phyloP scores from a whole-genome alignment of 2,329 filamentous ascomycete genomes.

The Dactylellina drechsleri region DNA sequence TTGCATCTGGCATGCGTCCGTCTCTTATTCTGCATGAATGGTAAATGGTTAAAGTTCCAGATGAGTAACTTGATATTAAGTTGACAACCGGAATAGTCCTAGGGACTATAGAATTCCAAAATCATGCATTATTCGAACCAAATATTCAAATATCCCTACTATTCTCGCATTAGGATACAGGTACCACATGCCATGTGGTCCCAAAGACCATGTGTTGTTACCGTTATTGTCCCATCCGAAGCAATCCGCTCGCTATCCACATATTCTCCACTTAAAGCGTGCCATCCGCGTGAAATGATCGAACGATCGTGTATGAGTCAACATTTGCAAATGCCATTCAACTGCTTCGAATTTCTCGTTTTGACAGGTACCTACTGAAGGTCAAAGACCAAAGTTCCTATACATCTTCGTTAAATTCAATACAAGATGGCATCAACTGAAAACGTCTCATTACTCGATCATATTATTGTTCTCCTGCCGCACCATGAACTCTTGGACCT shows the following conservation, averaged over 20 bases:
- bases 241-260: background rate
- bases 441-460: constrained; percentile 65
- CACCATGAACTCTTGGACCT: constrained; percentile 64
- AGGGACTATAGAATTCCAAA: too few species aligned
- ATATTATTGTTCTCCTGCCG: constrained; percentile 73
- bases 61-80: too few species aligned
- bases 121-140: too few species aligned
- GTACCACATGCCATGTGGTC: too few species aligned
- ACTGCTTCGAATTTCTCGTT: background rate
- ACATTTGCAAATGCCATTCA: constrained; percentile 3
- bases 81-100: too few species aligned
- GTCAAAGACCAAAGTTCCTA: constrained; percentile 3
- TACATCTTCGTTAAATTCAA: background rate
- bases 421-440: constrained; percentile 56
- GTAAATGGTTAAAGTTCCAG: too few species aligned
- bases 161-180: too few species aligned
- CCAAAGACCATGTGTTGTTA: too few species aligned
- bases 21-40: too few species aligned
- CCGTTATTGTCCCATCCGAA: background rate
- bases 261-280: too few species aligned
- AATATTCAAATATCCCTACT: too few species aligned
- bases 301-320: constrained; percentile 33
- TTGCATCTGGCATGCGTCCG: too few species aligned
- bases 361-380: background rate
- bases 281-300: background rate